Evolutionary conservation across 371 early-diverging fungal genomes (phyloP).

Genomic region (Phascolomyces articulosus): DNA sequence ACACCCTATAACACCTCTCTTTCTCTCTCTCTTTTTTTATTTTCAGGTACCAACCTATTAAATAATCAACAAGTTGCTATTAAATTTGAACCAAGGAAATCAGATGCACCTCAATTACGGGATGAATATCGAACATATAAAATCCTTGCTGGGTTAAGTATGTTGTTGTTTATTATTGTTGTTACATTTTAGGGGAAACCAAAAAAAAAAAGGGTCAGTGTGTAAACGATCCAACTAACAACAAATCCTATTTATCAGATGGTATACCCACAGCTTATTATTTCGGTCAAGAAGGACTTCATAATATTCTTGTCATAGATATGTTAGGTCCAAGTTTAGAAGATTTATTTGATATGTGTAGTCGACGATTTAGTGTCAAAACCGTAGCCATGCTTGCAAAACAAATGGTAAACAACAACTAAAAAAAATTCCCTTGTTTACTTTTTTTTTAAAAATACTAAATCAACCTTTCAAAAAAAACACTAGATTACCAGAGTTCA

Average conservation of each 20-base stretch:
- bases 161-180: constrained; percentile 11
- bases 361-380: constrained; percentile 87
- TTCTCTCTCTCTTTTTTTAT: not conserved
- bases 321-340: constrained; percentile 94
- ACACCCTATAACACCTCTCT: too few species aligned
- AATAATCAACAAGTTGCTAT: constrained; percentile 85
- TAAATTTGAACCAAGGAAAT: constrained; percentile 88
- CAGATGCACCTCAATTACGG: constrained; percentile 87
- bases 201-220: too few species aligned
- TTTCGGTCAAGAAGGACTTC: constrained; percentile 93
- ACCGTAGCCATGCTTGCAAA: constrained; percentile 96
- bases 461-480: too few species aligned
- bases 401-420: constrained; percentile 71
- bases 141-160: constrained; percentile 68
- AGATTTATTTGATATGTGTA: constrained; percentile 94
- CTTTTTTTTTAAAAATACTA: too few species aligned
- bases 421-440: too few species aligned
- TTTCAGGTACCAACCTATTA: constrained; percentile 54
- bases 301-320: constrained; percentile 95
- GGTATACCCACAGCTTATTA: constrained; percentile 90
- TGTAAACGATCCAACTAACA: constrained; percentile 5
- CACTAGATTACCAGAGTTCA: constrained; percentile 85
- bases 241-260: constrained; percentile 30
- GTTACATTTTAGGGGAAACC: not conserved
- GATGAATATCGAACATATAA: constrained; percentile 89